Conservation (phyloP, 345 rosid genomes). For the Eucalyptus melliodora region DNA sequence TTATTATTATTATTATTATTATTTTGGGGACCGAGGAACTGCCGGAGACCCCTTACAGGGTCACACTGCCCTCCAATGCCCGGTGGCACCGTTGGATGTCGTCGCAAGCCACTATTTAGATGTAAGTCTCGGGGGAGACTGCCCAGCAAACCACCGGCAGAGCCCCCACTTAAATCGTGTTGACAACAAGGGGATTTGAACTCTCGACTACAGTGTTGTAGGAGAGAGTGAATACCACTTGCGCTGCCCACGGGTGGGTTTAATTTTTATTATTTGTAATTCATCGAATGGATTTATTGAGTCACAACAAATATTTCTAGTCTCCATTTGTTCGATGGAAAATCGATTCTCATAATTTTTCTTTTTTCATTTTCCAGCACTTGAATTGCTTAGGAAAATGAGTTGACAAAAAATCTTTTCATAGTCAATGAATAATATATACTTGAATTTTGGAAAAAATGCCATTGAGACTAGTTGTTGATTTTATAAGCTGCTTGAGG, state of each 20-base stretch:
- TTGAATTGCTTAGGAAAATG: not conserved
- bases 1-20: too few relatives aligned
- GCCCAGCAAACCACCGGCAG: accelerated
- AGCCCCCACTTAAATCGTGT: accelerated
- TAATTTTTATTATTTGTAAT: too few relatives aligned
- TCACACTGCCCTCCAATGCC: too few relatives aligned
- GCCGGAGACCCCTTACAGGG: accelerated
- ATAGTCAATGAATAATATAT: too few relatives aligned
- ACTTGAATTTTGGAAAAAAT: not conserved
- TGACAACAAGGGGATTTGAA: too few relatives aligned
- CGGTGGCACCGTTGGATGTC: accelerated
- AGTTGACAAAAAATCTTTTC: not conserved
- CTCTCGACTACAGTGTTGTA: accelerated
- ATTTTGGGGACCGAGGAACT: too few relatives aligned
- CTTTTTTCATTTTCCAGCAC: accelerated
- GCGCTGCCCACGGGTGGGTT: too few relatives aligned
- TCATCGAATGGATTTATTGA: not conserved
- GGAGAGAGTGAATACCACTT: too few relatives aligned
- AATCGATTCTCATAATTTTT: not conserved
- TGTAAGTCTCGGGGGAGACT: too few relatives aligned
- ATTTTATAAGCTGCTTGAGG: not conserved
- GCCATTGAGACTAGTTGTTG: not conserved
- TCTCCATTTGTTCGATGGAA: not conserved
- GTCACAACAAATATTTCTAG: not conserved
- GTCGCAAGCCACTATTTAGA: too few relatives aligned